phyloP scores from a whole-genome alignment of 768 basidiomycete species.

The Rhodotorula babjevae region DNA sequence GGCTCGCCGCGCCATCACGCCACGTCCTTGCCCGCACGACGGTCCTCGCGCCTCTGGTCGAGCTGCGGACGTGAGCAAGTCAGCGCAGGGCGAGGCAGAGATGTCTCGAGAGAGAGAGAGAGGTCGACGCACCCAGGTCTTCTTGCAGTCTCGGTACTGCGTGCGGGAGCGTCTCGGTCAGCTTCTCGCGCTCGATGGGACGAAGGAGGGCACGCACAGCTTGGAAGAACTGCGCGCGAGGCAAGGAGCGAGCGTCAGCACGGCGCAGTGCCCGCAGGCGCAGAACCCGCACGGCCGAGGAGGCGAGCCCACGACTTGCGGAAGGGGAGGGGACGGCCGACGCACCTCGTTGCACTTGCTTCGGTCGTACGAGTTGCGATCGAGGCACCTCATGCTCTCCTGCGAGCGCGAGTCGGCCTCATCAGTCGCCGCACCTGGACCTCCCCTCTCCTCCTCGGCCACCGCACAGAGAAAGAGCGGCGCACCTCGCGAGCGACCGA shows the following conservation, averaged over 20 bases:
- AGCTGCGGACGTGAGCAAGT: background rate
- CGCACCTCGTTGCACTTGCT: constrained; percentile 25
- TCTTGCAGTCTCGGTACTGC: constrained; percentile 37
- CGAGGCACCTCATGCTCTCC: constrained; percentile 33
- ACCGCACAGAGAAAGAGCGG: background rate
- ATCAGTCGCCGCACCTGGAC: background rate
- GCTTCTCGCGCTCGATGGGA: background rate
- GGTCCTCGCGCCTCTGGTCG: constrained; percentile 31
- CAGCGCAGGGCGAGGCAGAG: background rate
- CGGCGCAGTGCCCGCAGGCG: too few relatives aligned
- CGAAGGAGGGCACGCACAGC: background rate
- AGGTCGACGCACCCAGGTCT: constrained; percentile 15
- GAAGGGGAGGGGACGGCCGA: too few relatives aligned
- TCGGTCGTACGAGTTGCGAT: constrained; percentile 31
- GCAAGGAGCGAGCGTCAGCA: background rate
- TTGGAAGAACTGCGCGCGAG: constrained; percentile 24
- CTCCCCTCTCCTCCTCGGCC: background rate
- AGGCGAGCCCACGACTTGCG: accelerated
- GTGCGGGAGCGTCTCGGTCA: background rate
- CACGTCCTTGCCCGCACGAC: constrained; percentile 20
- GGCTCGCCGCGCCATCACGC: background rate
- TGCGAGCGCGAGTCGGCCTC: background rate
- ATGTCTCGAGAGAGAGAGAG: background rate
- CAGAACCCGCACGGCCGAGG: too few relatives aligned
- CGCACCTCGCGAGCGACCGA: constrained; percentile 22